Evolutionary conservation across 2,329 filamentous ascomycete species (phyloP), one percentile per base, ranked within the genome.

Genomic region (Colletotrichum neosansevieriae): DNA sequence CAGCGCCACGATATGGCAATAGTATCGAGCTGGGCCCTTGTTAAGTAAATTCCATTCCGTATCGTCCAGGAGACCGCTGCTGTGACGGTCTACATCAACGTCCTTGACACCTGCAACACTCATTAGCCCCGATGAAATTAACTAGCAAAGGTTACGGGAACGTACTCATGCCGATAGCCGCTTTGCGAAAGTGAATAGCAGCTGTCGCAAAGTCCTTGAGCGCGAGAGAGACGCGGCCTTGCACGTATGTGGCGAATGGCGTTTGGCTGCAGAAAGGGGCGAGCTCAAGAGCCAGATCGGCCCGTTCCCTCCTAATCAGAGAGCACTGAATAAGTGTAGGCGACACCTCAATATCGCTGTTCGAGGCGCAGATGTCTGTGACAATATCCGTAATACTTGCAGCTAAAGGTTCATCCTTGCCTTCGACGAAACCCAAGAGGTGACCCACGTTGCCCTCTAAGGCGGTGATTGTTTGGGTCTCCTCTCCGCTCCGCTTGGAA

Each of bases 111-210:
- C 85, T 87, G 13, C 11, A 64, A 21, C 45, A 17, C n/a, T 24
- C 32, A 24, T 34, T 80, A 73, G 81, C 79, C 63, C 61, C 73
- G 81, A 17, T 19, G 15, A 24, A 24, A 24, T 9, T 10, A 54
- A 32, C 3, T 40, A 12, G 36, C 32, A 54, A n/a, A 13, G 34
- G 68, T 19, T 12, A 29, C 1, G 21, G n/a, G 44, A 60, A 85
- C 91, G 83, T 87, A 94, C 93, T 91, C 78, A 97, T 88, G 63
- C 91, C 91, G 74, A 93, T 91, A 19, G 94, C 93, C 68, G 94
- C 93, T 76, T 92, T 95, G 72, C 90, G 90, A 79, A 99, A 98
- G 75, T 89, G 88, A 32, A 88, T 82, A 32, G 93, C 88, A 62
- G 96, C 95, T 44, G 88, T 84, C 66, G 88, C 87, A 76, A 90